Percentiles rank a stretch among this genome's conserved stretches.
Conservation (phyloP, 2,329 filamentous ascomycete species). For the Paecilomyces formosus region DNA sequence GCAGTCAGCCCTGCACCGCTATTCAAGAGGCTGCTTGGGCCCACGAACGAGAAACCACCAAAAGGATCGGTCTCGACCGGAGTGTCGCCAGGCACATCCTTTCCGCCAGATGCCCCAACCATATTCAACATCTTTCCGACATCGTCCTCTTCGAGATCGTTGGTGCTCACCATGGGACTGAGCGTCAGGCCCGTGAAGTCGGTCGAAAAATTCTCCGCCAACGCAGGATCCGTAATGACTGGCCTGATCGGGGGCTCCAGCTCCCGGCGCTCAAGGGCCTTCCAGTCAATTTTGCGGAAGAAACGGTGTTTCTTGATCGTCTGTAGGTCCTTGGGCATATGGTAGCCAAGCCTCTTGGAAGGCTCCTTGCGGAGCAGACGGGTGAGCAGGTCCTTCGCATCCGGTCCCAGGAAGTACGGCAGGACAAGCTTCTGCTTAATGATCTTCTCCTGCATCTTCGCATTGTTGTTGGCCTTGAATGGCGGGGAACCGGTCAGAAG, state of each 20-base stretch:
- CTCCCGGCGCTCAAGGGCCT: constrained; percentile 72
- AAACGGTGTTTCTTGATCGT: constrained; percentile 89
- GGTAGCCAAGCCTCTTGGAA: constrained; percentile 75
- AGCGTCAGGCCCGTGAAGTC: constrained; percentile 85
- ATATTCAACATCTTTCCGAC: constrained; percentile 11
- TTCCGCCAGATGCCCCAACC: constrained; percentile 11
- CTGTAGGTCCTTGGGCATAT: constrained; percentile 80
- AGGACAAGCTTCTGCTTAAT: constrained; percentile 82
- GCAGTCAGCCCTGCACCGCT: constrained; percentile 23
- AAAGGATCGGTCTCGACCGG: constrained; percentile 33
- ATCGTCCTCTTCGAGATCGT: constrained; percentile 19
- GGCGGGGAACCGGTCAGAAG: constrained; percentile 87
- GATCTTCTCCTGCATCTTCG: constrained; percentile 94
- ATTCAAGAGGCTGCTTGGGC: constrained; percentile 40
- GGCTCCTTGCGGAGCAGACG: constrained; percentile 89
- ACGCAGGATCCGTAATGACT: constrained; percentile 87
- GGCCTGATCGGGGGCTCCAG: constrained; percentile 84
- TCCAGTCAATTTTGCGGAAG: constrained; percentile 96
- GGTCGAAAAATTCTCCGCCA: constrained; percentile 92
- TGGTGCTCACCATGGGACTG: constrained; percentile 56
- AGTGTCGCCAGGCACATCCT: constrained; percentile 6
- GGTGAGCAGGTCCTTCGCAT: constrained; percentile 89
- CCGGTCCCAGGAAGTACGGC: constrained; percentile 83
- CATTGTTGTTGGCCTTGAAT: constrained; percentile 82
- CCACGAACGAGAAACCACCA: constrained; percentile 43